Conservation (phyloP, 2,329 filamentous ascomycete species). For the Fusarium xyrophilum region DNA sequence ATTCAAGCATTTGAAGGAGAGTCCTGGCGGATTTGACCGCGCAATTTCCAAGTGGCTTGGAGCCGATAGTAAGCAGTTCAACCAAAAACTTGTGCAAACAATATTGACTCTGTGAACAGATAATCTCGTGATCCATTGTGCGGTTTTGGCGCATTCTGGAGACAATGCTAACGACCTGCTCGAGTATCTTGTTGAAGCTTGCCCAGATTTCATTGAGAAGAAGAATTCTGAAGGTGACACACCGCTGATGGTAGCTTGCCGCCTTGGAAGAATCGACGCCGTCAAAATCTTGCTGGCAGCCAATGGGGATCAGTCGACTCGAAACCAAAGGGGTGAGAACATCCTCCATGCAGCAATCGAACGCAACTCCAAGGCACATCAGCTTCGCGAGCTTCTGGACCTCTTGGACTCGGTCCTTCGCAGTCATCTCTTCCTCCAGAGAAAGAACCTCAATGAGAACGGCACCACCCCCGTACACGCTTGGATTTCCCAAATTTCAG, state of each 20-base stretch:
- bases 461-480: constrained; percentile 70
- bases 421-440: constrained; percentile 64
- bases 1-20: constrained; percentile 66
- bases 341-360: constrained; percentile 67
- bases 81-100: not conserved
- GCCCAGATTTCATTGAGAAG: constrained; percentile 68
- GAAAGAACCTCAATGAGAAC: constrained; percentile 57
- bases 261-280: constrained; percentile 59
- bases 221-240: constrained; percentile 67
- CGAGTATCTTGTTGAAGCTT: constrained; percentile 68
- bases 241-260: constrained; percentile 72
- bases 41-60: constrained; percentile 68
- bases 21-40: constrained; percentile 68
- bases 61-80: constrained; percentile 59
- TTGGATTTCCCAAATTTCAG: constrained; percentile 55
- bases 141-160: constrained; percentile 56
- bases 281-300: constrained; percentile 68
- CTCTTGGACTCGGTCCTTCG: constrained; percentile 66
- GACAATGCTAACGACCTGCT: constrained; percentile 61
- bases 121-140: constrained; percentile 71
- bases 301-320: constrained; percentile 72
- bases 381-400: constrained; percentile 58
- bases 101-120: constrained; percentile 49
- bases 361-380: constrained; percentile 43
- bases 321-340: constrained; percentile 69